Evolutionary conservation across 768 basidiomycete species (phyloP).

Genomic region (Scleroderma citrinum): DNA sequence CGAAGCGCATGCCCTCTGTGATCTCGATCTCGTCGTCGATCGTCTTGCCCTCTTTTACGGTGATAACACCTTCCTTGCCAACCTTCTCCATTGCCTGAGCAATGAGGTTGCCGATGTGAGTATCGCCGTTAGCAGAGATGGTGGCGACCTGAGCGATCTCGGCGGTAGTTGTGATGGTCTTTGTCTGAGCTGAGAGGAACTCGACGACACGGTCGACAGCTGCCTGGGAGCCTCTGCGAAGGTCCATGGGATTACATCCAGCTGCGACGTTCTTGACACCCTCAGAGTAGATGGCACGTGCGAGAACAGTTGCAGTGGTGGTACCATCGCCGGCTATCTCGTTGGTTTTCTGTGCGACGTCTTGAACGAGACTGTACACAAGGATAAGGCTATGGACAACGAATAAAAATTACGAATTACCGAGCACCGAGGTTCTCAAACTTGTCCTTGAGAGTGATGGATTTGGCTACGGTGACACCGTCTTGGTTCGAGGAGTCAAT

Average conservation of each 20-base stretch:
- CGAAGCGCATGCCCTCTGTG: conserved; percentile 99
- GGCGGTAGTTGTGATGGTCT: conserved; percentile 92
- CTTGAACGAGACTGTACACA: conserved; percentile 87
- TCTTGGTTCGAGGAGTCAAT: conserved; percentile 40
- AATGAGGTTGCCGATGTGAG: conserved; percentile 88
- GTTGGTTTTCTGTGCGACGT: conserved; percentile 95
- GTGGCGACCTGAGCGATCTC: conserved; percentile 99
- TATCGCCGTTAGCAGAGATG: conserved; percentile 79
- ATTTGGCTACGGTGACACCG: conserved; percentile 97
- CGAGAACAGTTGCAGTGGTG: conserved; percentile 94
- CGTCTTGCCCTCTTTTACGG: conserved; percentile 97
- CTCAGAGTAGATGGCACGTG: conserved; percentile 96
- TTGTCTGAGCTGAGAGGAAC: conserved; percentile 82
- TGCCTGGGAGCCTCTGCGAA: conserved; percentile 94
- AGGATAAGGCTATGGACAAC: background rate
- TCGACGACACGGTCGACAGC: conserved; percentile 94
- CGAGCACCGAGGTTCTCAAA: conserved; percentile 98
- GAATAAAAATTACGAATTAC: conserved; percentile 39
- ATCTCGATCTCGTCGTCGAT: conserved; percentile 99
- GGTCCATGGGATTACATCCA: conserved; percentile 99
- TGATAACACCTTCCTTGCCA: conserved; percentile 99
- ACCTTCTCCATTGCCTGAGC: conserved; percentile 99
- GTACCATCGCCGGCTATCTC: conserved; percentile 97
- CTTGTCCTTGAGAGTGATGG: conserved; percentile 92
- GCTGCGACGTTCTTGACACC: conserved; percentile 99